Evolutionary conservation across 2,329 filamentous ascomycete genomes (phyloP).

Genomic region (Didymella keratinophila): DNA sequence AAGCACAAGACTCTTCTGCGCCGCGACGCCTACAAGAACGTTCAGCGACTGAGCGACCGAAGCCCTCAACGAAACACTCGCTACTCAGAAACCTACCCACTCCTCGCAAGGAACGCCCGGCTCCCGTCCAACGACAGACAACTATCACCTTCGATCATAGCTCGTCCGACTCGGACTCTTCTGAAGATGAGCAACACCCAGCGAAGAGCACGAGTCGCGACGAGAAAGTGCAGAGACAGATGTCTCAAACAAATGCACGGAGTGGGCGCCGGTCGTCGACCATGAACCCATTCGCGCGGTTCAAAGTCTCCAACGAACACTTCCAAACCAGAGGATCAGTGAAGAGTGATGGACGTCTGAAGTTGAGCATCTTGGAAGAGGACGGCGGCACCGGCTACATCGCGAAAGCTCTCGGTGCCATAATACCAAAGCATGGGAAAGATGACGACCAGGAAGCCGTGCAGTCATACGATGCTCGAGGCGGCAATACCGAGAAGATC

Average conservation of each 20-base stretch:
- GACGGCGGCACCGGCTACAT: conserved; percentile 74
- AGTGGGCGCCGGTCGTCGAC: conserved; percentile 20
- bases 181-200: conserved; percentile 34
- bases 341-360: conserved; percentile 73
- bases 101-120: conserved; percentile 21
- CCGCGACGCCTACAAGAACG: conserved; percentile 36
- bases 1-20: conserved; percentile 6
- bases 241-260: conserved; percentile 4
- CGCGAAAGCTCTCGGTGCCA: conserved; percentile 74
- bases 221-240: conserved; percentile 17
- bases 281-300: conserved; percentile 57
- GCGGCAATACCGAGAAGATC: conserved; percentile 32
- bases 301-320: conserved; percentile 69
- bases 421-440: conserved; percentile 65
- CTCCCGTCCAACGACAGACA: conserved; percentile 28
- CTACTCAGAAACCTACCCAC: conserved; percentile 31
- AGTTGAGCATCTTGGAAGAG: conserved; percentile 73
- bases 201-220: conserved; percentile 29
- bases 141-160: conserved; percentile 44
- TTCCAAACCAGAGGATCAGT: conserved; percentile 71
- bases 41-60: conserved; percentile 44
- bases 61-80: conserved; percentile 32
- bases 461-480: conserved; percentile 22
- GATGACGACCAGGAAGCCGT: conserved; percentile 46
- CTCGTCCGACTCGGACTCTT: conserved; percentile 26